A percentile compares a stretch with the other conserved stretches of the same genome.
Conservation (phyloP, 2,329 filamentous ascomycete species). For the Pezizomycotina sp. region DNA sequence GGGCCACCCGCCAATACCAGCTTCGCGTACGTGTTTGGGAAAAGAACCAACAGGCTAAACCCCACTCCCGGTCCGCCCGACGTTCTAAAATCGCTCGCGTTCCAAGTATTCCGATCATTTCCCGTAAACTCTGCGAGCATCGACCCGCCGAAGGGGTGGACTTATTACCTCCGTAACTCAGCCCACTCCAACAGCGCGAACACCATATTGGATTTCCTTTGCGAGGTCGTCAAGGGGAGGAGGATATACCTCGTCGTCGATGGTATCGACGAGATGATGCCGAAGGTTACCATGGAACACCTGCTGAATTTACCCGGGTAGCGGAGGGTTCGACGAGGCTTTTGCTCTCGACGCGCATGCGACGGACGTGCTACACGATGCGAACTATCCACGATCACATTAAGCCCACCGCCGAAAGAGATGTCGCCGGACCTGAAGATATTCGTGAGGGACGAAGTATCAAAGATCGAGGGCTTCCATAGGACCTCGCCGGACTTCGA, state of each 20-base stretch:
- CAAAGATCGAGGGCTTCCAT: slow-evolving; percentile 16
- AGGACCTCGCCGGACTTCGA: slow-evolving; percentile 9
- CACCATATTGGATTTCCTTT: slow-evolving; percentile 15
- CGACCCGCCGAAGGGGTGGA: slow-evolving; percentile 14
- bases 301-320: no score
- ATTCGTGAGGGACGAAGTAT: slow-evolving; percentile 15
- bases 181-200: slow-evolving; percentile 13
- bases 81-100: slow-evolving; percentile 16
- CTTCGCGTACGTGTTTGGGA: slow-evolving; percentile 16
- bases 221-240: slow-evolving; percentile 12
- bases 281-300: no score
- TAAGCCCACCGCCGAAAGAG: no score
- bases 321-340: no score
- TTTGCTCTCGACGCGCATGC: slow-evolving; percentile 17
- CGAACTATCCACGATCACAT: no score
- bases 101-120: slow-evolving; percentile 11
- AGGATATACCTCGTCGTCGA: slow-evolving; percentile 14
- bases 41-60: slow-evolving; percentile 18
- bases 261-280: slow-evolving; percentile 15
- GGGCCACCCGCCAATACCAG: background rate
- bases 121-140: slow-evolving; percentile 1
- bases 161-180: slow-evolving; percentile 8
- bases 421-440: slow-evolving; percentile 17
- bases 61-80: slow-evolving; percentile 15
- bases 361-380: no score